Evolutionary conservation across 169 alveolate species (phyloP).

Genomic region (Cryptosporidium baileyi): DNA sequence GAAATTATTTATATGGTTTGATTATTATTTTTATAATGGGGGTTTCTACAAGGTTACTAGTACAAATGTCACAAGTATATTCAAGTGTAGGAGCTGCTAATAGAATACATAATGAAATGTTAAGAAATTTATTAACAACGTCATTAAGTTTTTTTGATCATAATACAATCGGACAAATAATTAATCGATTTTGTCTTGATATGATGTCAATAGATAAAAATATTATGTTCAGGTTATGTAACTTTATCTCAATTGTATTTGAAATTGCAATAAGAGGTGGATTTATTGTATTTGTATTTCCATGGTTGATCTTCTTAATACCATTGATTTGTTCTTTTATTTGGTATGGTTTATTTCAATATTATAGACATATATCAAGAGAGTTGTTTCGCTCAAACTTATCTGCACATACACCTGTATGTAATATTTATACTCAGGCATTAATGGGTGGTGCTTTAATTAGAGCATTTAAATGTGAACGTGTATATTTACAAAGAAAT

Average conservation of each 20-base stretch:
- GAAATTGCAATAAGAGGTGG: conserved; percentile 70
- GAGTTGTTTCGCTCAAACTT: conserved; percentile 74
- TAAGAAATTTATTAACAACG: conserved; percentile 62
- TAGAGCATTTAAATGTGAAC: conserved; percentile 61
- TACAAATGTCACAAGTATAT: background rate
- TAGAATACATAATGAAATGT: conserved; percentile 72
- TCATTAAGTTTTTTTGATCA: conserved; percentile 74
- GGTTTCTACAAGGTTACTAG: background rate
- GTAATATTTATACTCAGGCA: conserved; percentile 75
- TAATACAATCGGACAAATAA: conserved; percentile 73
- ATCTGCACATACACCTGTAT: conserved; percentile 74
- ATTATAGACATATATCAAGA: conserved; percentile 71
- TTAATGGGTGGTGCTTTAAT: conserved; percentile 73
- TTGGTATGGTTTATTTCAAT: conserved; percentile 55
- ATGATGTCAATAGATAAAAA: conserved; percentile 71
- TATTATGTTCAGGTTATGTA: conserved; percentile 70
- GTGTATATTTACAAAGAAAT: conserved; percentile 8
- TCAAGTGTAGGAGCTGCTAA: conserved; percentile 69
- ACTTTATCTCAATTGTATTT: conserved; percentile 62
- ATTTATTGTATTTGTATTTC: conserved; percentile 42
- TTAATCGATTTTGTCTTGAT: conserved; percentile 74
- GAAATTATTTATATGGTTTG: conserved; percentile 15
- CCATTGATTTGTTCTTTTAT: conserved; percentile 48
- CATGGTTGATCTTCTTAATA: conserved; percentile 41
- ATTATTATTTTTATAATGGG: conserved; percentile 12